Base-by-base conservation (phyloP, 371 early-diverging fungal species). In the Dinochytrium kinnereticum region DNA sequence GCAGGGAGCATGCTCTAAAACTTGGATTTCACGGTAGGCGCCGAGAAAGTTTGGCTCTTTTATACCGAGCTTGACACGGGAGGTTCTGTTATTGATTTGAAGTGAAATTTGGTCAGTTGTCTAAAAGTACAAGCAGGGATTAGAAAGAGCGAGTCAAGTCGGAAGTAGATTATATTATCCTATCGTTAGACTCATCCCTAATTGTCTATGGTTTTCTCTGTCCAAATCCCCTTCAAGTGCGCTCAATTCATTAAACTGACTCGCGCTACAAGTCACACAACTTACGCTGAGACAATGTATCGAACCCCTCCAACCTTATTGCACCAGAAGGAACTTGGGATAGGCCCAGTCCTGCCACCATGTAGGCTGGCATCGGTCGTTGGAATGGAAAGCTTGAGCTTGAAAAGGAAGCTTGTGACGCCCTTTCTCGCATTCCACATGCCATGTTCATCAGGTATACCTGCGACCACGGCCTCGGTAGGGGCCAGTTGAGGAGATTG, bases 391-490 rank as follows among this genome's bases (percentile, higher is more conserved):
- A 73, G 53, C 37, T 70, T 33, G 10, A 79, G 37, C 55, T 51
- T 70, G 74, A 82, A 61, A 37, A 37, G 39, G 72, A 74, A 59
- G 64, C 24, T 28, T 33, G 73, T 59, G 31, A 51, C 30, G 5
- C 82, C 79, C 44, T 74, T 71, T 28, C 59, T 55, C 0, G 82
- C 82, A 30, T 38, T 30, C 80, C 78, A 79, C 82, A 82, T 82
- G 69, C 80, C 78, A 67, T 85, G 77, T 68, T 82, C 82, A 64
- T 85, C 85, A 21, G 82, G 79, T 2, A 69, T 68, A 5, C 85
- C 81, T 0, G 81, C 68, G 13, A 71, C 28, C 40, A 85, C 80
- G 1, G 79, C 79, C 65, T 81, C 81, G 2, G 76, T 75, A 15
- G 85, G 82, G 1, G 80, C 75, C 17, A 80, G 49, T 17, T 49